These are phyloP conservation scores for Cyclostephanos invisitatus DNA, from an alignment of 108 stramenopile genomes.

Conservation along the genomic window DNA sequence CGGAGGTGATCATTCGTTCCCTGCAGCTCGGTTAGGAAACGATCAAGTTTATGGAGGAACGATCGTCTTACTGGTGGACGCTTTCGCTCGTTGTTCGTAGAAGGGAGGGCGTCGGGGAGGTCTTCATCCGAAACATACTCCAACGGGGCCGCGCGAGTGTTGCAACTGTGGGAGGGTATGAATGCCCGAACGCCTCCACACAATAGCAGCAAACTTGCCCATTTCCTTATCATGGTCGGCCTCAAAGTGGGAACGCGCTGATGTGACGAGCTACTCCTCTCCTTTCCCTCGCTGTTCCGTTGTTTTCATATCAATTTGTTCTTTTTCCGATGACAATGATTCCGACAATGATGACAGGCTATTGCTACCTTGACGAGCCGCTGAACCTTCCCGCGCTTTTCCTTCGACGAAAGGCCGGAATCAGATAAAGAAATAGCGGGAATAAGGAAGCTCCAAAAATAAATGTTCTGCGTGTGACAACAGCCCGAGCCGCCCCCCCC, in stretches of 20 bases:
- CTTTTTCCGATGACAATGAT: too few relatives aligned
- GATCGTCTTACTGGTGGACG: constrained; percentile 16
- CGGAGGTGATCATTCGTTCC: constrained; percentile 26
- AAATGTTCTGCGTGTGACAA: too few relatives aligned
- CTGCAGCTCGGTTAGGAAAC: constrained; percentile 42
- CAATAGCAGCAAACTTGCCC: not conserved
- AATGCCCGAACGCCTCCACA: not conserved
- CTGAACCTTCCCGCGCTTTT: too few relatives aligned
- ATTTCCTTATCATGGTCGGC: not conserved
- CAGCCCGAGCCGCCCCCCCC: too few relatives aligned
- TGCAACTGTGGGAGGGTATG: not conserved
- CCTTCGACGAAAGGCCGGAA: too few relatives aligned
- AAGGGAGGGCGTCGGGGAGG: not conserved
- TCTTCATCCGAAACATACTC: not conserved
- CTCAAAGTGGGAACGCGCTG: too few relatives aligned
- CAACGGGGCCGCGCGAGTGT: not conserved
- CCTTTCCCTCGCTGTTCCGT: not conserved
- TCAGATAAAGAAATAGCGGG: too few relatives aligned
- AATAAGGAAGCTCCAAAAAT: too few relatives aligned
- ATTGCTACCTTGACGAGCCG: too few relatives aligned
- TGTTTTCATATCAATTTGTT: not conserved
- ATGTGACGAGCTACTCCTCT: too few relatives aligned
- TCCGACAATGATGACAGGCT: too few relatives aligned
- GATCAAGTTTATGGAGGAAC: constrained; percentile 41
- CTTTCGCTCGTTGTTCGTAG: not conserved